A percentile compares a stretch with the other conserved stretches of the same genome.
phyloP scores from a whole-genome alignment of 2,329 filamentous ascomycete species.

The Fusarium temperatum region DNA sequence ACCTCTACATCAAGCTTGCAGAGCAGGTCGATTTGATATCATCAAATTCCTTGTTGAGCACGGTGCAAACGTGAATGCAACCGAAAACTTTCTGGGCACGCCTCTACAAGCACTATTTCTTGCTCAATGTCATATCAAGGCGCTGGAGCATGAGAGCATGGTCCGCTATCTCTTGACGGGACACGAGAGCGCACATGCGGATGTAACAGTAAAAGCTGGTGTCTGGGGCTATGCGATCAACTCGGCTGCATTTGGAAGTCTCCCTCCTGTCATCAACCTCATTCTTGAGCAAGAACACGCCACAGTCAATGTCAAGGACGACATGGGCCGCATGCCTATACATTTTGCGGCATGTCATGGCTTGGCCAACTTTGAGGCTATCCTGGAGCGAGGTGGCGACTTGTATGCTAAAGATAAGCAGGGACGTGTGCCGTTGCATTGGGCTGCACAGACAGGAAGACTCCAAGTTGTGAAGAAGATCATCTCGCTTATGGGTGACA shows the following conservation, averaged over 20 bases:
- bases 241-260: neutral
- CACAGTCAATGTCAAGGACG: neutral
- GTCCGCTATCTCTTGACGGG: neutral
- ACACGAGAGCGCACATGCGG: neutral
- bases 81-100: neutral
- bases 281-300: neutral
- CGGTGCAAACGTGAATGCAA: neutral
- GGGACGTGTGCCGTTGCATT: neutral
- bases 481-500: neutral
- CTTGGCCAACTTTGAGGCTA: neutral
- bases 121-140: accelerated
- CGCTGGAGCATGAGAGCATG: neutral
- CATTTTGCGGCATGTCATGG: neutral
- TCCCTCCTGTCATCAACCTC: neutral
- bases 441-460: neutral
- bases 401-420: neutral
- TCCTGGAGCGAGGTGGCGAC: neutral
- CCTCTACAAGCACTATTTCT: neutral
- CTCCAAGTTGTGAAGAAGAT: neutral
- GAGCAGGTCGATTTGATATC: neutral
- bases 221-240: neutral
- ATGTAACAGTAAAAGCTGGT: neutral
- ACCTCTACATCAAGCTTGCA: neutral
- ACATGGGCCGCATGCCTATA: slow-evolving; percentile 3
- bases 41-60: neutral